A percentile compares a stretch with the other conserved stretches of the same genome.
phyloP scores from a whole-genome alignment of 352 stramenopile species.

The Pythium aphanidermatum region DNA sequence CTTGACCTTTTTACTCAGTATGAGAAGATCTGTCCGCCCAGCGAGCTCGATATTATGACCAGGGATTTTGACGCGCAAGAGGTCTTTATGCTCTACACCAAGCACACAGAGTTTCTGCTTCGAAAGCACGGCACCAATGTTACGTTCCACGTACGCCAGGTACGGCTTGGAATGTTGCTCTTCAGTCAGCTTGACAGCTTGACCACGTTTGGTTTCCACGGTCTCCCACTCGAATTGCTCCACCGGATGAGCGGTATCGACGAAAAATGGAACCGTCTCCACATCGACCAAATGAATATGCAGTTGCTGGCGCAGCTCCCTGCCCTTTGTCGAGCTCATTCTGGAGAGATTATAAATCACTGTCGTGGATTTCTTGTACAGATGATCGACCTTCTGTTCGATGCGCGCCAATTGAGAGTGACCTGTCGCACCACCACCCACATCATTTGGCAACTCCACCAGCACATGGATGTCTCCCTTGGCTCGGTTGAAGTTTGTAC shows the following conservation, averaged over 20 bases:
- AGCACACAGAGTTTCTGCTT: slow-evolving; percentile 32
- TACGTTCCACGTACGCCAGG: slow-evolving; percentile 28
- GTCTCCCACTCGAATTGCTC: slow-evolving; percentile 21
- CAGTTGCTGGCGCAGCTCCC: slow-evolving; percentile 22
- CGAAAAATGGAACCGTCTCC: slow-evolving; percentile 7
- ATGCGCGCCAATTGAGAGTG: background rate
- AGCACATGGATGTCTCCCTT: slow-evolving; percentile 10
- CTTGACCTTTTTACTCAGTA: slow-evolving; percentile 26
- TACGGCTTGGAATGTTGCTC: slow-evolving; percentile 23
- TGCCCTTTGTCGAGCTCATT: slow-evolving; percentile 15
- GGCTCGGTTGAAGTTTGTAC: slow-evolving; percentile 12
- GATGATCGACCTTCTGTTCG: slow-evolving; percentile 8
- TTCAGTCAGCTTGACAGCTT: slow-evolving; percentile 19
- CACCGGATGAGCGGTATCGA: slow-evolving; percentile 12
- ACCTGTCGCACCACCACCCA: background rate
- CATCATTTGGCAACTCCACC: slow-evolving; percentile 6
- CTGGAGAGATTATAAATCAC: slow-evolving; percentile 24
- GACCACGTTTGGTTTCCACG: slow-evolving; percentile 7
- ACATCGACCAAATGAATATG: slow-evolving; percentile 16
- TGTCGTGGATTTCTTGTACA: slow-evolving; percentile 21
- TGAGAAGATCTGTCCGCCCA: slow-evolving; percentile 35
- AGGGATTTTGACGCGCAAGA: slow-evolving; percentile 27
- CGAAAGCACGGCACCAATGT: slow-evolving; percentile 27
- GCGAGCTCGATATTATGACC: slow-evolving; percentile 25
- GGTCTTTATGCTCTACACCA: slow-evolving; percentile 21